phyloP scores from a whole-genome alignment of 352 stramenopile genomes.

The Peronosclerospora sorghi region DNA sequence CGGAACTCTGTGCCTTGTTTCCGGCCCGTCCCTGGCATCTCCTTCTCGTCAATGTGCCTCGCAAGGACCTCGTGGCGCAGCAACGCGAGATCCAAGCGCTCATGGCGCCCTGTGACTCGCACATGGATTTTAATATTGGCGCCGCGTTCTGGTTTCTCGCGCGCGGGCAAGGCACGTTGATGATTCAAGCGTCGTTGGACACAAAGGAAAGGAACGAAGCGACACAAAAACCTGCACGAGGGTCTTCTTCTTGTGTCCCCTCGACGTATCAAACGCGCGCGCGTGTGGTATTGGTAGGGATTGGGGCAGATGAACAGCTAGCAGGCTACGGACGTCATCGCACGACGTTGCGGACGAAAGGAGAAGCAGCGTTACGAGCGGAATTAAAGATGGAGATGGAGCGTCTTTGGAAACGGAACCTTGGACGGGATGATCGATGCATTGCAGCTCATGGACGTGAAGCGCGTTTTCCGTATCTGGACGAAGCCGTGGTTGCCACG shows the following conservation, averaged over 20 bases:
- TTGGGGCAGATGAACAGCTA: slow-evolving; percentile 94
- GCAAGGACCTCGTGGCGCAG: slow-evolving; percentile 45
- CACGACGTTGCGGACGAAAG: slow-evolving; percentile 62
- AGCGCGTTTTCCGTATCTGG: slow-evolving; percentile 91
- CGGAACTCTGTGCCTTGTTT: slow-evolving; percentile 81
- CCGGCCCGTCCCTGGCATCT: slow-evolving; percentile 78
- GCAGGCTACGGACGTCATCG: slow-evolving; percentile 91
- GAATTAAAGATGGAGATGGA: slow-evolving; percentile 86
- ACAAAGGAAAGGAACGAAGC: slow-evolving; percentile 25
- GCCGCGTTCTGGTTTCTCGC: slow-evolving; percentile 92
- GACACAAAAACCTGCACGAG: slow-evolving; percentile 19
- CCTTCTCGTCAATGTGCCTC: slow-evolving; percentile 74
- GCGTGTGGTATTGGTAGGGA: slow-evolving; percentile 83
- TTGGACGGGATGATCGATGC: slow-evolving; percentile 92
- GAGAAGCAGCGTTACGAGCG: slow-evolving; percentile 37
- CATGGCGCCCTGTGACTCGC: slow-evolving; percentile 78
- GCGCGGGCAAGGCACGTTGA: slow-evolving; percentile 38
- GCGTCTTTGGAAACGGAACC: slow-evolving; percentile 92
- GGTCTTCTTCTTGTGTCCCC: background rate
- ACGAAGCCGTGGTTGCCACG: slow-evolving; percentile 84
- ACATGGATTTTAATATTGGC: slow-evolving; percentile 98
- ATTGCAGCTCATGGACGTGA: slow-evolving; percentile 88
- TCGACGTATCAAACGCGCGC: slow-evolving; percentile 31
- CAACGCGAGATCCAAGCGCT: slow-evolving; percentile 69
- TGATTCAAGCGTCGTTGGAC: background rate